A percentile compares a stretch with the other conserved stretches of the same genome.
Conservation (phyloP, 257 asterid genomes). For the Agastache rugosa region DNA sequence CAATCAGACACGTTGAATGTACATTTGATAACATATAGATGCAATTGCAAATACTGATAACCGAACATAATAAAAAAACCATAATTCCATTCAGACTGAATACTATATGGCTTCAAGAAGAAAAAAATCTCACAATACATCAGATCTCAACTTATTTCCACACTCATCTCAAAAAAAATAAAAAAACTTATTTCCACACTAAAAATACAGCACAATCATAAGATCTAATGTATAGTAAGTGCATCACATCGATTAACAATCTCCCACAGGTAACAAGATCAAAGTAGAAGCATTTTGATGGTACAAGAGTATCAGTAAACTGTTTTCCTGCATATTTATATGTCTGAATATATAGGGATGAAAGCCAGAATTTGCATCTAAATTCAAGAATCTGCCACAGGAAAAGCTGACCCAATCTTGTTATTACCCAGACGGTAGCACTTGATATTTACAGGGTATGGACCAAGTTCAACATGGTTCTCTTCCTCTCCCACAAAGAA, state of each 20-base stretch:
- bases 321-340: background rate
- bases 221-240: conserved; percentile 7
- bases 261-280: background rate
- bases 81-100: background rate
- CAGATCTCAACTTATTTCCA: background rate
- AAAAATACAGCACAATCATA: conserved; percentile 4
- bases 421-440: conserved; percentile 76
- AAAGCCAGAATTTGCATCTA: background rate
- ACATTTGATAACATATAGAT: no score
- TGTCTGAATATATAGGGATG: background rate
- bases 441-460: conserved; percentile 77
- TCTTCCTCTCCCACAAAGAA: conserved; percentile 83
- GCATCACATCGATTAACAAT: background rate
- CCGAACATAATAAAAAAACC: background rate
- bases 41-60: no score
- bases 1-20: no score
- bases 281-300: background rate
- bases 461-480: conserved; percentile 81
- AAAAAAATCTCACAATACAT: background rate
- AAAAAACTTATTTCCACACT: background rate
- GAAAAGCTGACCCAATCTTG: conserved; percentile 85
- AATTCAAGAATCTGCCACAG: conserved; percentile 67
- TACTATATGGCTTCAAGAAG: background rate
- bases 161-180: no score
- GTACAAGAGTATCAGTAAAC: background rate